Evolutionary conservation across 2,329 filamentous ascomycete species (phyloP).

Genomic region (Huntiella bhutanensis): DNA sequence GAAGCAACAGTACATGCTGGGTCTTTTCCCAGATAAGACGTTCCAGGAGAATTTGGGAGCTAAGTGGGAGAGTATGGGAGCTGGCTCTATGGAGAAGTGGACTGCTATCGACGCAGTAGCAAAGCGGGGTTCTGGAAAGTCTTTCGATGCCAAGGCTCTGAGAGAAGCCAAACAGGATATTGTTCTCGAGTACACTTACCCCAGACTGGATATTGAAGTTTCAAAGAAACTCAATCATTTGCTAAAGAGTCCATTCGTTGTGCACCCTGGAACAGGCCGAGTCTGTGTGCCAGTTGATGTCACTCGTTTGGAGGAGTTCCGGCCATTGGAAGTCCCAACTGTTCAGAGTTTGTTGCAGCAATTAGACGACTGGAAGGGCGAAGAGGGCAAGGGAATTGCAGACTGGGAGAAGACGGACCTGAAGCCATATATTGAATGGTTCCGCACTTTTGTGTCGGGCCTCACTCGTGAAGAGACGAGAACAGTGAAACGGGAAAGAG

Average conservation of each 20-base stretch:
- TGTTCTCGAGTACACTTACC: conserved; percentile 93
- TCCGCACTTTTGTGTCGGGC: conserved; percentile 59
- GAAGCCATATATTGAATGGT: conserved; percentile 81
- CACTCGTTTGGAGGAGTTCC: conserved; percentile 55
- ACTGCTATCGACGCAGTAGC: conserved; percentile 78
- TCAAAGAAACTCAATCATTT: conserved; percentile 97
- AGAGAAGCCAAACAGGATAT: conserved; percentile 89
- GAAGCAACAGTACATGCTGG: conserved; percentile 57
- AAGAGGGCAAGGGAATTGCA: conserved; percentile 27
- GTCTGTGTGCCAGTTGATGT: conserved; percentile 92
- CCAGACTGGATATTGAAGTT: conserved; percentile 88
- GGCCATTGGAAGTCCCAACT: conserved; percentile 76
- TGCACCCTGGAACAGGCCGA: conserved; percentile 83
- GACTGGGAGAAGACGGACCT: conserved; percentile 97
- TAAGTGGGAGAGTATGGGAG: conserved; percentile 74
- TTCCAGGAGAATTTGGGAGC: conserved; percentile 63
- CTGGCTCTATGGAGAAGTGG: conserved; percentile 71
- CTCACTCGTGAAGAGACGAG: conserved; percentile 58
- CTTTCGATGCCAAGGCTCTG: conserved; percentile 54
- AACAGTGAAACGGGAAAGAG: conserved; percentile 36
- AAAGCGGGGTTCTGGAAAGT: conserved; percentile 52
- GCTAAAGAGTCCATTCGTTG: conserved; percentile 89
- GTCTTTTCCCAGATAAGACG: conserved; percentile 63
- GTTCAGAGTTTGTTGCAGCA: conserved; percentile 65
- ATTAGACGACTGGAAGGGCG: conserved; percentile 61